Percentiles rank a stretch among this genome's conserved stretches.
phyloP scores from a whole-genome alignment of 345 rosid genomes.

The Gossypium thurberi region DNA sequence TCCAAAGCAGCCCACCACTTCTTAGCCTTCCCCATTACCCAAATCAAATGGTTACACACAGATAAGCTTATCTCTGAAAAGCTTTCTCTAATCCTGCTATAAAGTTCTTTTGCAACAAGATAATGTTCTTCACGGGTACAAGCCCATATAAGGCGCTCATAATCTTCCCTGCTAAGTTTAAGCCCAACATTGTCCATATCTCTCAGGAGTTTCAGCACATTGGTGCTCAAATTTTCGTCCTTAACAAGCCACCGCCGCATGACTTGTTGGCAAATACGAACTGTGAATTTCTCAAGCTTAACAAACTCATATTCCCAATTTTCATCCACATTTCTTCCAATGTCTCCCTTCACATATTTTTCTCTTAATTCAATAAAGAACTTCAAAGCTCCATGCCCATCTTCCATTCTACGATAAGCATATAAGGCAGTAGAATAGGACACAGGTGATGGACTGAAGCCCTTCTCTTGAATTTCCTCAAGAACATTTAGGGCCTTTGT shows the following conservation, averaged over 20 bases:
- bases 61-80: slow-evolving; percentile 57
- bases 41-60: slow-evolving; percentile 91
- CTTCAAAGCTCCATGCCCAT: slow-evolving; percentile 66
- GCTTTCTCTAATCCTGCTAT: slow-evolving; percentile 59
- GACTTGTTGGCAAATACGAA: slow-evolving; percentile 73
- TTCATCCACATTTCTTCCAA: slow-evolving; percentile 33
- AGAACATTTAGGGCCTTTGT: slow-evolving; percentile 57
- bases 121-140: slow-evolving; percentile 76
- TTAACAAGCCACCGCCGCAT: slow-evolving; percentile 79
- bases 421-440: slow-evolving; percentile 75
- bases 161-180: slow-evolving; percentile 48
- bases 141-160: slow-evolving; percentile 86
- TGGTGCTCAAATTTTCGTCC: slow-evolving; percentile 38
- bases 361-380: slow-evolving; percentile 61
- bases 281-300: slow-evolving; percentile 56
- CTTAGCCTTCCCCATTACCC: slow-evolving; percentile 93
- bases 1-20: slow-evolving; percentile 99
- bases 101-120: slow-evolving; percentile 65
- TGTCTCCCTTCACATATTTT: slow-evolving; percentile 47
- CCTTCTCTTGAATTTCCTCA: slow-evolving; percentile 50
- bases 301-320: slow-evolving; percentile 61
- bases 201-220: slow-evolving; percentile 57
- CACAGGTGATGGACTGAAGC: slow-evolving; percentile 56
- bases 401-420: slow-evolving; percentile 75
- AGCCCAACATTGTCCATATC: slow-evolving; percentile 64